Evolutionary conservation across 257 asterid species (phyloP).

Genomic region (Cruciata laevipes): DNA sequence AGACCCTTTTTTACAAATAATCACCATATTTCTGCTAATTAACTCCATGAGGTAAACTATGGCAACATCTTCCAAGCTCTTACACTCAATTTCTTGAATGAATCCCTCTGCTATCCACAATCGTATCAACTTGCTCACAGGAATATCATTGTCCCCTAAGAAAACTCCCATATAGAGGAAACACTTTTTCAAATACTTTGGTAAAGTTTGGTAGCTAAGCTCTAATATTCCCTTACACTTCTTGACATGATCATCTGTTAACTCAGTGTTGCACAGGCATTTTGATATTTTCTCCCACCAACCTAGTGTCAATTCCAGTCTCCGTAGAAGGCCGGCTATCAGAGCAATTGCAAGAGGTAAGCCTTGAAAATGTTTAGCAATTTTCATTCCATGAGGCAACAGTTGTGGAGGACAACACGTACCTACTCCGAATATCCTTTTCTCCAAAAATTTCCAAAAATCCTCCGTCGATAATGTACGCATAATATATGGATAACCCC

Average conservation of each 20-base stretch:
- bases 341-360: constrained; percentile 10
- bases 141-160: constrained; percentile 1
- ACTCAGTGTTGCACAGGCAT: not conserved
- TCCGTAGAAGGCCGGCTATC: constrained; percentile 1
- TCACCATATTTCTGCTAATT: constrained; percentile 6
- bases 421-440: not conserved
- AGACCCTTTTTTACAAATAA: not conserved
- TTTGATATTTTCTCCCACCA: not conserved
- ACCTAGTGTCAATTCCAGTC: not conserved
- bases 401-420: not conserved
- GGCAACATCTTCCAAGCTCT: not conserved
- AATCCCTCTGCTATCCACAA: constrained; percentile 10
- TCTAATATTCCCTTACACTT: not conserved
- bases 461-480: not conserved
- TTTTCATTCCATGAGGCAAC: constrained; percentile 1
- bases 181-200: constrained; percentile 3
- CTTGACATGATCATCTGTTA: not conserved
- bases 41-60: not conserved
- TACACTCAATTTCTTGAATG: not conserved
- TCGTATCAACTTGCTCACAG: not conserved
- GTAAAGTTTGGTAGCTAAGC: constrained; percentile 1
- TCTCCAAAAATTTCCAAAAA: not conserved
- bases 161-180: constrained; percentile 8
- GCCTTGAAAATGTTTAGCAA: constrained; percentile 6
- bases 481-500: not conserved